Base-by-base conservation (phyloP, 202 grass and related monocot species). In the Tripidium arundinaceum region DNA sequence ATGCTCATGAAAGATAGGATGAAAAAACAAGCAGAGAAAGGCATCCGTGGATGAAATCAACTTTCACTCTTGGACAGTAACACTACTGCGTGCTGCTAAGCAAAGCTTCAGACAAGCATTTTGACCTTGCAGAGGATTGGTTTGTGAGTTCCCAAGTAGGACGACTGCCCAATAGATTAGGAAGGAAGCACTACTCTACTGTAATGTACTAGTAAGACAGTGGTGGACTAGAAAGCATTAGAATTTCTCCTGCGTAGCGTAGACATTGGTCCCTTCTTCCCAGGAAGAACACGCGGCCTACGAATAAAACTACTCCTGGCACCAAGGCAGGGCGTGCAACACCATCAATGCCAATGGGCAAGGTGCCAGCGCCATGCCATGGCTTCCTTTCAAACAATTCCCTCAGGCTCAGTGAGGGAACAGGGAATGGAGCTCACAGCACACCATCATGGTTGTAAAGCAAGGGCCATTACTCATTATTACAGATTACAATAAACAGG, bases 211-310 rank as follows among this genome's bases (percentile, higher is more conserved):
- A 46, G 13, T 47, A 5, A 37, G 64, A 42, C 65, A 68, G 37
- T 27, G 66, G 39, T 85, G 78, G 72, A 89, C 72, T 76, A 60
- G 57, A 41, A 65, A 39, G 45, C 57, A 85, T 52, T 78, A 82
- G 22, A 82, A 85, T 78, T 61, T 49, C 46, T n/a, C 5, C 49
- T 52, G 18, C 49, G 49, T n/a, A 21, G 59, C 81, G 59, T 82
- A 78, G 73, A 82, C 87, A 79, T 78, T 79, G 87, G 68, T 47
- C 79, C 50, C 83, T 74, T 55, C 79, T 89, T 74, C 87, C 87
- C 83, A 74, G 40, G 79, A 68, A 74, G 87, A 86, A 57, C 79
- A 86, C 87, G 60, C 33, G 19, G 25, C 67, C 87, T 12, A 82
- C 59, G 79, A 62, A 79, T 85, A 69, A 68, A 86, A 78, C 50